phyloP scores from a whole-genome alignment of 2,329 filamentous ascomycete species.

The Annulohypoxylon truncatum region DNA sequence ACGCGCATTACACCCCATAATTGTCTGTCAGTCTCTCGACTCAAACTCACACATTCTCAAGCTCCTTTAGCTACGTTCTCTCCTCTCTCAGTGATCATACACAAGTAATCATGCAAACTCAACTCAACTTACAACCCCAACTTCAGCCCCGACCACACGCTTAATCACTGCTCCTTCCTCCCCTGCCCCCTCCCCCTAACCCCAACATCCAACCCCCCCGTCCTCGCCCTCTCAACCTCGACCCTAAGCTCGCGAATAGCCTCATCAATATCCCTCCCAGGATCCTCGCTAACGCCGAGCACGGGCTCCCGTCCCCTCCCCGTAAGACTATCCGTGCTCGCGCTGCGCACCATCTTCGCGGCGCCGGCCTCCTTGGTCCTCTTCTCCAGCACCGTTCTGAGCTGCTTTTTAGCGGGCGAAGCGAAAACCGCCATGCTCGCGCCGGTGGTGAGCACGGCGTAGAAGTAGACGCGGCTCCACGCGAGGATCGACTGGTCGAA shows the following conservation, averaged over 20 bases:
- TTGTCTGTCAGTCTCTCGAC: no score
- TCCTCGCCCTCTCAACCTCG: slow-evolving; percentile 74
- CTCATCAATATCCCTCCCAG: slow-evolving; percentile 79
- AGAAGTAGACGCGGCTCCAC: slow-evolving; percentile 92
- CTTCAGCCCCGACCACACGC: no score
- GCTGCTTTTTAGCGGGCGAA: slow-evolving; percentile 75
- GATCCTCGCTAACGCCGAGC: slow-evolving; percentile 83
- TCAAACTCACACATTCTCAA: no score
- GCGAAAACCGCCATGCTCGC: slow-evolving; percentile 79
- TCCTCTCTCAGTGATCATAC: no score
- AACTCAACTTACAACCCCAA: no score
- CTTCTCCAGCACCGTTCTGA: slow-evolving; percentile 69
- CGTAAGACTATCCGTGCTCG: slow-evolving; percentile 68
- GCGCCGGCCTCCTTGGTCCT: slow-evolving; percentile 62
- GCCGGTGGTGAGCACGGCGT: slow-evolving; percentile 76
- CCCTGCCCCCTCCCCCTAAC: slow-evolving; percentile 12
- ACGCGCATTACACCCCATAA: no score
- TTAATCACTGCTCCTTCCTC: slow-evolving; percentile 27
- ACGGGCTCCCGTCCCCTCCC: slow-evolving; percentile 65
- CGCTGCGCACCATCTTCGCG: slow-evolving; percentile 59
- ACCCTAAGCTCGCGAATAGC: slow-evolving; percentile 78
- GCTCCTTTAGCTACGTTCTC: no score
- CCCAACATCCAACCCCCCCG: slow-evolving; percentile 37
- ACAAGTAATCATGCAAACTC: no score
- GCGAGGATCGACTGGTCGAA: slow-evolving; percentile 77